Evolutionary conservation across 2,329 filamentous ascomycete species (phyloP).

Genomic region (Venturiaceae sp.): DNA sequence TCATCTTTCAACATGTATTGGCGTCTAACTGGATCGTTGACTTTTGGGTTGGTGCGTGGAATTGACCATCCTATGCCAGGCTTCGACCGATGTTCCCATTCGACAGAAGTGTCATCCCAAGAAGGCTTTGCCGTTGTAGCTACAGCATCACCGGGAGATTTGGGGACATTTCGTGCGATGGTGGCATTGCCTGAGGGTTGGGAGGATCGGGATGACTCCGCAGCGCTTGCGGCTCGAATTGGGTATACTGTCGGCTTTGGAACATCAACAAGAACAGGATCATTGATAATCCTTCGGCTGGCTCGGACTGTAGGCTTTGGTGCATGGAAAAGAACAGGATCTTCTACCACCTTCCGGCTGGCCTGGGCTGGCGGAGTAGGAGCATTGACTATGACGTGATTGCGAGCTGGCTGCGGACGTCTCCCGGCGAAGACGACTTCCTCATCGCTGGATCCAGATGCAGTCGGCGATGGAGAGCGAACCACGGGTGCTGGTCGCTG

Average conservation of each 20-base stretch:
- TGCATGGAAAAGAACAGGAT: not conserved
- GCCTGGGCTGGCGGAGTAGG: too few species aligned
- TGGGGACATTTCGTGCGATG: not conserved
- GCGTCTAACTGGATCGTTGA: constrained; percentile 13
- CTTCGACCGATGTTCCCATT: constrained; percentile 25
- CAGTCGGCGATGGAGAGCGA: constrained; percentile 25
- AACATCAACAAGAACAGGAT: not conserved
- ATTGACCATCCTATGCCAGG: constrained; percentile 22
- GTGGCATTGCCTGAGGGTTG: not conserved
- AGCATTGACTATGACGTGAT: too few species aligned
- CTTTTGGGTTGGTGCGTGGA: not conserved
- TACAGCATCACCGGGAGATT: not conserved
- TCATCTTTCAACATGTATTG: constrained; percentile 13
- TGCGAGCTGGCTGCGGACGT: not conserved
- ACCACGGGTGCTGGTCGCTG: constrained; percentile 13
- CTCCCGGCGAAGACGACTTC: constrained; percentile 35
- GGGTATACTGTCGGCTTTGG: not conserved
- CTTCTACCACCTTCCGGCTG: too few species aligned
- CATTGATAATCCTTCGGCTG: too few species aligned
- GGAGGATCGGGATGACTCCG: not conserved
- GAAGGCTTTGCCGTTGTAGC: constrained; percentile 12
- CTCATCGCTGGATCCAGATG: constrained; percentile 60
- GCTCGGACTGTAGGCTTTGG: too few species aligned
- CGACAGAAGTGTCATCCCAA: constrained; percentile 20
- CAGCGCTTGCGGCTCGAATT: not conserved